Evolutionary conservation across 2,329 filamentous ascomycete genomes (phyloP).

Genomic region (Fusarium acutatum): DNA sequence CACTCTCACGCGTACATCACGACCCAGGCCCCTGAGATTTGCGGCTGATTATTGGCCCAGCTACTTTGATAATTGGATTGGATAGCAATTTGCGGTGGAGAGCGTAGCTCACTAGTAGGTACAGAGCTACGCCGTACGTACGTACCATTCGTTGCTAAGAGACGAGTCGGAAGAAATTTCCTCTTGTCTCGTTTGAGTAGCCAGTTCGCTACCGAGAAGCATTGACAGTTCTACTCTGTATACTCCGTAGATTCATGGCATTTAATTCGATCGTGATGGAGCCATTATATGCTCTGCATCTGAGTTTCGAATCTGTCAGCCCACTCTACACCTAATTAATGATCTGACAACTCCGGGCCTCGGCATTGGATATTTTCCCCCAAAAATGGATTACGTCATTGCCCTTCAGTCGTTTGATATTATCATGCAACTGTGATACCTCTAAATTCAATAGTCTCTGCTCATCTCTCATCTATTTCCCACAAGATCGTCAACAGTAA

Average conservation of each 20-base stretch:
- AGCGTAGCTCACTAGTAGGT: neutral
- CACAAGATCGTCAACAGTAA: neutral
- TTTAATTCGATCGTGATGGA: constrained; percentile 15
- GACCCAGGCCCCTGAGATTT: neutral
- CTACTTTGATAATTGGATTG: constrained; percentile 32
- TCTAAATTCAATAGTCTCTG: neutral
- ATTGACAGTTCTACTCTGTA: neutral
- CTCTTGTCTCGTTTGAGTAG: constrained; percentile 23
- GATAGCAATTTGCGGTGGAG: constrained; percentile 1
- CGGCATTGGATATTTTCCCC: neutral
- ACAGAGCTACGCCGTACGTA: no score
- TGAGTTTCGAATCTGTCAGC: constrained; percentile 16
- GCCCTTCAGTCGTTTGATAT: constrained; percentile 5
- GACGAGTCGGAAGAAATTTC: neutral
- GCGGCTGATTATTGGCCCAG: neutral
- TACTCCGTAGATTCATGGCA: neutral
- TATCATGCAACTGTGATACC: neutral
- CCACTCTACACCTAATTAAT: constrained; percentile 15
- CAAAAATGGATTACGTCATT: constrained; percentile 41
- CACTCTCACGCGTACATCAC: constrained; percentile 2
- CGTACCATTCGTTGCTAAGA: constrained; percentile 9
- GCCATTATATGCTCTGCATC: constrained; percentile 14
- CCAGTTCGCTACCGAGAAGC: constrained; percentile 19
- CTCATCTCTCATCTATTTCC: neutral
- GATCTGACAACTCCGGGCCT: constrained; percentile 2